Conservation (phyloP, 2,329 filamentous ascomycete genomes). For the Fusarium sp. region DNA sequence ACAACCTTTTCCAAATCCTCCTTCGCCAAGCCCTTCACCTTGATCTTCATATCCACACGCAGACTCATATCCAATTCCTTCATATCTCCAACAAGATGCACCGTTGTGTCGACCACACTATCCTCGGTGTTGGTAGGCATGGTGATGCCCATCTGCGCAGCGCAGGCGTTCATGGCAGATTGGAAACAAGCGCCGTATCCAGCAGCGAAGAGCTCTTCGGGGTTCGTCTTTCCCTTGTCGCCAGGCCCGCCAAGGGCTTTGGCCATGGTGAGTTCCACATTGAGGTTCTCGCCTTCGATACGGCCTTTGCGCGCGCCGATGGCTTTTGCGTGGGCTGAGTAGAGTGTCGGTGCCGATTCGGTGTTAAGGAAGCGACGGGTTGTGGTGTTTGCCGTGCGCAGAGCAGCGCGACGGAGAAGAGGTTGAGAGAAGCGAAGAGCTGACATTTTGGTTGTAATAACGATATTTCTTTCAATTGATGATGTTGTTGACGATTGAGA, state of each 20-base stretch:
- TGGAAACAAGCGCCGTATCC: conserved; percentile 28
- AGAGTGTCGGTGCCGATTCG: conserved; percentile 9
- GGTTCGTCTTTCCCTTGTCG: conserved; percentile 23
- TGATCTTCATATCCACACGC: conserved; percentile 23
- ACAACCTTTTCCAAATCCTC: conserved; percentile 7
- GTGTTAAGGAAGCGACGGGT: conserved; percentile 7
- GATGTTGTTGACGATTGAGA: background rate
- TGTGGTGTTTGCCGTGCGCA: background rate
- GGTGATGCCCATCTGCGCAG: conserved; percentile 3
- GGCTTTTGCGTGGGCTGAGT: conserved; percentile 24
- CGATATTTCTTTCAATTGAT: background rate
- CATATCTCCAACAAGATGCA: conserved; percentile 23
- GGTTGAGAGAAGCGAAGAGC: conserved; percentile 8
- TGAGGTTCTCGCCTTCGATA: conserved; percentile 24
- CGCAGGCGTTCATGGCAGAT: conserved; percentile 23
- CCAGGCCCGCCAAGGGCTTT: conserved; percentile 21
- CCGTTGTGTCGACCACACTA: conserved; percentile 19
- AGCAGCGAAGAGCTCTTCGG: conserved; percentile 17
- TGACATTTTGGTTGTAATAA: conserved; percentile 1
- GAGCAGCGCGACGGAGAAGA: background rate
- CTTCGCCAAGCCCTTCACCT: conserved; percentile 7
- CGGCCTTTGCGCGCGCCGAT: conserved; percentile 23
- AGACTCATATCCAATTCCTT: conserved; percentile 16
- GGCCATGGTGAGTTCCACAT: conserved; percentile 29
- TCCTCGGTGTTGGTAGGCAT: conserved; percentile 20